phyloP scores from a whole-genome alignment of 2,329 filamentous ascomycete species.

The Chlorencoelia australis region DNA sequence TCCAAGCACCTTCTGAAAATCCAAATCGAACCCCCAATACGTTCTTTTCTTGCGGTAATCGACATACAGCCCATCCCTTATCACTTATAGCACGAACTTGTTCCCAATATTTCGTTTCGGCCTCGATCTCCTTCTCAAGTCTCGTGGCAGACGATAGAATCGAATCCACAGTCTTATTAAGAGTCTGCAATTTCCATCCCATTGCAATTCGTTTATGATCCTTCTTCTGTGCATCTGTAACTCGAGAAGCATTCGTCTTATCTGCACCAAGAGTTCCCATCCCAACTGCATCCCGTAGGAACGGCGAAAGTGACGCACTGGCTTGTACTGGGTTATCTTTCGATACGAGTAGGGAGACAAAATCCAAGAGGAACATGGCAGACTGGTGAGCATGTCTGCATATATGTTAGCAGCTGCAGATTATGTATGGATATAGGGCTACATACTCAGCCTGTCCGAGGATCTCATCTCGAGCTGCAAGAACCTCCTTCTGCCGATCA shows the following conservation, averaged over 20 bases:
- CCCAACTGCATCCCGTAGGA: constrained; percentile 60
- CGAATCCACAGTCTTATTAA: constrained; percentile 64
- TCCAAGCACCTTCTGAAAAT: constrained; percentile 52
- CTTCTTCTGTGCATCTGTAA: constrained; percentile 43
- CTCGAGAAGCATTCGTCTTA: constrained; percentile 49
- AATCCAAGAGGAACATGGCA: constrained; percentile 64
- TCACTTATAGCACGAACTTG: constrained; percentile 73
- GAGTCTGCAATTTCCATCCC: constrained; percentile 70
- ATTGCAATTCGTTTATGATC: constrained; percentile 48
- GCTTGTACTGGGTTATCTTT: constrained; percentile 67
- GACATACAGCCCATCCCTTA: constrained; percentile 77
- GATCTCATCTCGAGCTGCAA: constrained; percentile 45
- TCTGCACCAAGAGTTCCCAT: constrained; percentile 65
- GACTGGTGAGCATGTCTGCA: constrained; percentile 42
- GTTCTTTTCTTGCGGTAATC: constrained; percentile 61
- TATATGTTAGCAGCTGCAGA: constrained; percentile 9
- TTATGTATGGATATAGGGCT: not conserved
- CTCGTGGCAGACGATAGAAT: constrained; percentile 62
- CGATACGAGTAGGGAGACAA: constrained; percentile 74
- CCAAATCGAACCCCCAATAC: constrained; percentile 81
- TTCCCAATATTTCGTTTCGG: constrained; percentile 82
- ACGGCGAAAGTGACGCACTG: constrained; percentile 57
- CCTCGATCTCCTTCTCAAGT: constrained; percentile 65
- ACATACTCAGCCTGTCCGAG: constrained; percentile 47
- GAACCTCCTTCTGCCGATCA: constrained; percentile 27